Evolutionary conservation across 2,329 filamentous ascomycete species (phyloP), one percentile per base, ranked within the genome.

Genomic region (Teratosphaeria zuluensis): DNA sequence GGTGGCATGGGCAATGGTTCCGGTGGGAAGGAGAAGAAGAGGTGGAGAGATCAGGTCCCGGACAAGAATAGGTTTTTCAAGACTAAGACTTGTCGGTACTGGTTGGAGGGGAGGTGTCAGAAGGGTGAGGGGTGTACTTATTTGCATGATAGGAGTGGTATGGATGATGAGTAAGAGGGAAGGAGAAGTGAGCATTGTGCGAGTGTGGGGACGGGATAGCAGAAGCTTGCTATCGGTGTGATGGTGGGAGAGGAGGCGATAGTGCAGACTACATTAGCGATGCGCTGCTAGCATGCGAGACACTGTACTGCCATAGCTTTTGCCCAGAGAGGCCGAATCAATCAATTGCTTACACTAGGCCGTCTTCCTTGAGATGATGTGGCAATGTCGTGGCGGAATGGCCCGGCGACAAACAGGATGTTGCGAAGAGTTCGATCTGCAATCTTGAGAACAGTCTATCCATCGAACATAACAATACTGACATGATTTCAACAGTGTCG

Each of bases 31-130:
- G 58, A 61, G 46, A 56, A 58, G 24, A 64, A 63, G 56, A 62
- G 61, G 5, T 54, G 54, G 56, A 21, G 57, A 9, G 54, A 63
- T 53, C 62, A 62, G 38, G 46, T 53, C n/a, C 42, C 42, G 6
- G 60, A 56, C 19, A 58, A 60, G n/a, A 66, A 69, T 28, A 66
- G 64, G 8, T 62, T 64, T 35, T 72, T 68, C 62, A 68, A 69
- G 64, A 72, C 67, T 4, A 67, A 68, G 58, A 69, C 76, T 9
- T 83, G 81, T 69, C 75, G 76, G 59, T 83, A 79, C 68, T 83
- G 76, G 76, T 72, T 77, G 38, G 75, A 80, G 60, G 80, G 80
- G 12, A 78, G 76, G 64, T 82, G 81, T 66, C 72, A 76, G 58
- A 82, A 83, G 64, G 70, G 70, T 1, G 67, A 67, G 21, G 62